phyloP scores from a whole-genome alignment of 2,329 filamentous ascomycete species.

The Aspergillus glaucus region DNA sequence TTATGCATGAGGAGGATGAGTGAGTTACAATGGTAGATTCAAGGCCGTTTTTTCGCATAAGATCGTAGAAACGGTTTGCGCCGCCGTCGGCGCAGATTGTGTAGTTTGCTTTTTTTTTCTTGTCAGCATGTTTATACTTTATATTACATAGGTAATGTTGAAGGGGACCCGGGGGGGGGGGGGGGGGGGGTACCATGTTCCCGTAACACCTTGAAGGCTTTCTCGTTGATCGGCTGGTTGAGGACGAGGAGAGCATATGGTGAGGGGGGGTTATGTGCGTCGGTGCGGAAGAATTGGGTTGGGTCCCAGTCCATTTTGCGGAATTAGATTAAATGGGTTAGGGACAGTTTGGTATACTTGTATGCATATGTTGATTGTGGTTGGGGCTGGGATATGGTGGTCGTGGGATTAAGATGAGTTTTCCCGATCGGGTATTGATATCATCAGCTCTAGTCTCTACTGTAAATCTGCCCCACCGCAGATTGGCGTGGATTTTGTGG shows the following conservation, averaged over 20 bases:
- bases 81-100: constrained; percentile 85
- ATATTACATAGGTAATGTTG: not conserved
- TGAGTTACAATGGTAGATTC: constrained; percentile 28
- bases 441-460: too few species aligned
- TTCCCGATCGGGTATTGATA: too few species aligned
- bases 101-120: constrained; percentile 48
- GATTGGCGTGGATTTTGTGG: too few species aligned
- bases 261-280: constrained; percentile 11
- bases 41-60: constrained; percentile 30
- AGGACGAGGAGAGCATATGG: constrained; percentile 52
- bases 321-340: not conserved
- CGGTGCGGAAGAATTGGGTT: constrained; percentile 32
- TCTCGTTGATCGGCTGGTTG: constrained; percentile 54
- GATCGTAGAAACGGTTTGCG: constrained; percentile 66
- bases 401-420: too few species aligned
- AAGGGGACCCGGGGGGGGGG: not conserved
- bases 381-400: too few species aligned
- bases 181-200: constrained; percentile 25
- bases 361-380: too few species aligned
- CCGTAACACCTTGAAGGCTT: constrained; percentile 32
- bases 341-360: too few species aligned
- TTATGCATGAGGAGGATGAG: not conserved
- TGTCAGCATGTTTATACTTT: not conserved
- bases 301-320: constrained; percentile 36
- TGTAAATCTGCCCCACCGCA: too few species aligned